Conservation (phyloP, 768 basidiomycete genomes). For the Boletus reticuloceps region DNA sequence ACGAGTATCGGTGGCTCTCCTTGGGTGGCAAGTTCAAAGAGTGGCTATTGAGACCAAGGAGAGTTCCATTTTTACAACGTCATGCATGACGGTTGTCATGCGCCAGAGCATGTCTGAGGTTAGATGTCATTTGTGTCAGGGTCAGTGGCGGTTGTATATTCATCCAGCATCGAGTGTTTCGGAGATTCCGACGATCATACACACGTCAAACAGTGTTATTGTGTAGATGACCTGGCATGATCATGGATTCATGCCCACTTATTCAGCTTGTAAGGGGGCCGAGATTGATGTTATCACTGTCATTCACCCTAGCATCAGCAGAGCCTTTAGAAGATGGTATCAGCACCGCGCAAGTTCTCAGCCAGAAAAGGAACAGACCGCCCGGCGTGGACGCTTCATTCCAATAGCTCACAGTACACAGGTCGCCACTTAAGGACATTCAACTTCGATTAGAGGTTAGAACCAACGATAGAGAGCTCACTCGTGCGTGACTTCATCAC, state of each 20-base stretch:
- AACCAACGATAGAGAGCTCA: no score
- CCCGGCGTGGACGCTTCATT: background rate
- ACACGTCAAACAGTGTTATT: no score
- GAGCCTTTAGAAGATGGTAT: background rate
- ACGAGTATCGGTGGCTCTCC: no score
- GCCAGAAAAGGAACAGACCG: background rate
- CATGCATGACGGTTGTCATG: background rate
- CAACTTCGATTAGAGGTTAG: background rate
- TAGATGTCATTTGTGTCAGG: background rate
- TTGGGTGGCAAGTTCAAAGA: background rate
- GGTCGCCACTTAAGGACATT: background rate
- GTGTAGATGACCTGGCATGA: no score
- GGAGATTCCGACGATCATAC: no score
- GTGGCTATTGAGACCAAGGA: background rate
- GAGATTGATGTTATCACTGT: background rate
- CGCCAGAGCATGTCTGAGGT: background rate
- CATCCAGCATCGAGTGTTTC: background rate
- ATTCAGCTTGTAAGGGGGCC: no score
- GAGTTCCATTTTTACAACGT: background rate
- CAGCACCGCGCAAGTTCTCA: background rate
- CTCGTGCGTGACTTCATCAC: no score
- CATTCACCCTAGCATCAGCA: background rate
- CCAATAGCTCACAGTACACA: conserved; percentile 6
- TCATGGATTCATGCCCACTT: no score
- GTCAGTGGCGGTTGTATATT: background rate